Conservation (phyloP, 116 monocot species). For the Phalaenopsis hybrid region DNA sequence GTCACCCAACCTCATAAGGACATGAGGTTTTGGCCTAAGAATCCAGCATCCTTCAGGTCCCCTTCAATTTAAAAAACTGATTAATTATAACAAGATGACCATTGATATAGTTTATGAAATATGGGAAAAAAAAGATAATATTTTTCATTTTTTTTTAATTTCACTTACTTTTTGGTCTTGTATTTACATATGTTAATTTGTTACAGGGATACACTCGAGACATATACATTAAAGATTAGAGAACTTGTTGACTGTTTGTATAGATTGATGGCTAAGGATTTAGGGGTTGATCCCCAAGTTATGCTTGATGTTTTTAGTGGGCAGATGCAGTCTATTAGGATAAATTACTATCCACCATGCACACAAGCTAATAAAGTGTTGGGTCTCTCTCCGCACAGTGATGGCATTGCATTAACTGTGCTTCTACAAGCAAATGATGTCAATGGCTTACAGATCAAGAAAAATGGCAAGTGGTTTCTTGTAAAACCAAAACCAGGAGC, state of each 20-base stretch:
- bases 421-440: conserved; percentile 27
- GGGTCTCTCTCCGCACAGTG: conserved; percentile 26
- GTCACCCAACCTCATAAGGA: neutral
- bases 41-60: neutral
- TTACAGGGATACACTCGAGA: conserved; percentile 12
- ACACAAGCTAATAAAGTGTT: conserved; percentile 12
- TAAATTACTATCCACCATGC: conserved; percentile 38
- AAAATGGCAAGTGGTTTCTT: conserved; percentile 14
- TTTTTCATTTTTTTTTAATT: neutral
- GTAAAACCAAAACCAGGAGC: conserved; percentile 19
- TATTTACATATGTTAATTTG: neutral
- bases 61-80: neutral
- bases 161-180: neutral
- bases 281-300: conserved; percentile 10
- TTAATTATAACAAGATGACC: neutral
- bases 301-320: conserved; percentile 6
- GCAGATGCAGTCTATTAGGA: conserved; percentile 15
- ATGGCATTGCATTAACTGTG: conserved; percentile 20
- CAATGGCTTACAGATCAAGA: conserved; percentile 23
- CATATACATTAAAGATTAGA: conserved; percentile 12
- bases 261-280: conserved; percentile 6
- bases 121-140: neutral
- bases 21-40: conserved; percentile 1
- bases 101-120: neutral
- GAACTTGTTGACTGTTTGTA: conserved; percentile 1